Evolutionary conservation across 2,329 filamentous ascomycete species (phyloP).

Genomic region (Colletotrichum brevisporum): DNA sequence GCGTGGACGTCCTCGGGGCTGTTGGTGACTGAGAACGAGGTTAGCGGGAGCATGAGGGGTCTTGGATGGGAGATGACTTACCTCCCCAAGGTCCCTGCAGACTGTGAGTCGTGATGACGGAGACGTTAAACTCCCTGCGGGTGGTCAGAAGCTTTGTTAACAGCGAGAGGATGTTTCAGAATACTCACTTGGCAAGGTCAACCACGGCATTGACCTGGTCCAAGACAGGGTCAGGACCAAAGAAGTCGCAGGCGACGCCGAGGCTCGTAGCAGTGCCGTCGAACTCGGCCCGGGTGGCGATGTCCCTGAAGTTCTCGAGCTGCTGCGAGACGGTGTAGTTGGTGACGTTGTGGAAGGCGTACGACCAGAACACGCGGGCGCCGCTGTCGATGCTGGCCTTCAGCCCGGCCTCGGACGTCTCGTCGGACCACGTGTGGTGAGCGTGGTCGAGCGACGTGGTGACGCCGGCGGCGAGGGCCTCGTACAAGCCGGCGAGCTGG

Average conservation of each 20-base stretch:
- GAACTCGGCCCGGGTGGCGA: slow-evolving; percentile 48
- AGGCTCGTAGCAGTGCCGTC: slow-evolving; percentile 51
- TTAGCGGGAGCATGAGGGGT: background rate
- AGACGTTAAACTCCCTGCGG: slow-evolving; percentile 53
- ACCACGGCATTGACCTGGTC: slow-evolving; percentile 50
- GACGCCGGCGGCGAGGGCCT: slow-evolving; percentile 66
- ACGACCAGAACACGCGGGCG: slow-evolving; percentile 63
- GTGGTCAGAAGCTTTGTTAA: background rate
- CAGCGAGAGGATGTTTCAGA: background rate
- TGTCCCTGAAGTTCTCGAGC: slow-evolving; percentile 53
- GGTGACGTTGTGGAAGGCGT: slow-evolving; percentile 55
- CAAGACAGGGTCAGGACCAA: slow-evolving; percentile 47
- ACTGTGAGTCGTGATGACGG: slow-evolving; percentile 62
- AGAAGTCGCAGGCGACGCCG: slow-evolving; percentile 58
- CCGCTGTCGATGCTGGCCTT: slow-evolving; percentile 63
- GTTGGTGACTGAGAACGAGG: slow-evolving; percentile 46
- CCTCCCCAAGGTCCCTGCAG: slow-evolving; percentile 56
- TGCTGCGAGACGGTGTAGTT: slow-evolving; percentile 54
- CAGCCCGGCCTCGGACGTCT: slow-evolving; percentile 59
- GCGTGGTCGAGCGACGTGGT: slow-evolving; percentile 68
- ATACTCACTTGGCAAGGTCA: slow-evolving; percentile 49
- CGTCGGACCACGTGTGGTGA: slow-evolving; percentile 61
- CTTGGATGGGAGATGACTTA: slow-evolving; percentile 42
- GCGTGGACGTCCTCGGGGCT: slow-evolving; percentile 54
- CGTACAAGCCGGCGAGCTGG: slow-evolving; percentile 62